A percentile compares a stretch with the other conserved stretches of the same genome.
phyloP scores from a whole-genome alignment of 2,329 filamentous ascomycete genomes.

The Nectriaceae sp. region DNA sequence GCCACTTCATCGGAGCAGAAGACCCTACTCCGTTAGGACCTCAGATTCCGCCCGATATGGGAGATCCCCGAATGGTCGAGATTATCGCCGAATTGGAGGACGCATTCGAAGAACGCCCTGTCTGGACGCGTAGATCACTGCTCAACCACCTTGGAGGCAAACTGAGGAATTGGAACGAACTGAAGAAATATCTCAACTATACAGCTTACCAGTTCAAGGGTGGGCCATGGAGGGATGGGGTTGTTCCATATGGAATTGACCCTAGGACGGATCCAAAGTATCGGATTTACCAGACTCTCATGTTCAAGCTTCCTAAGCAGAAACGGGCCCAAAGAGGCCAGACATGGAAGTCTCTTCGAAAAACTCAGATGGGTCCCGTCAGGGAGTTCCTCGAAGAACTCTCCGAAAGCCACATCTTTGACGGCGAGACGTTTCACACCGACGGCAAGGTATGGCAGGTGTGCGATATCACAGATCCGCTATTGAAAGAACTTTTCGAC shows the following conservation, averaged over 20 bases:
- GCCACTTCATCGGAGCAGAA: constrained; percentile 61
- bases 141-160: constrained; percentile 67
- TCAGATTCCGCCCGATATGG: constrained; percentile 56
- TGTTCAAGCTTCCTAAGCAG: constrained; percentile 71
- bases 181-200: constrained; percentile 80
- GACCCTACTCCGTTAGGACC: constrained; percentile 66
- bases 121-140: constrained; percentile 84
- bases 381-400: constrained; percentile 42
- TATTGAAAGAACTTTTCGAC: constrained; percentile 67
- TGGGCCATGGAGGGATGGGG: constrained; percentile 87
- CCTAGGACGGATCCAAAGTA: constrained; percentile 76
- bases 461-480: constrained; percentile 84
- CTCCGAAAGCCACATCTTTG: constrained; percentile 72
- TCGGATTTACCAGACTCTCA: constrained; percentile 84
- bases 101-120: constrained; percentile 72
- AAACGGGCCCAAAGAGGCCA: constrained; percentile 47
- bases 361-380: constrained; percentile 38
- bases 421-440: constrained; percentile 70
- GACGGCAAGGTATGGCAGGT: constrained; percentile 95
- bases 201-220: constrained; percentile 90
- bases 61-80: constrained; percentile 62
- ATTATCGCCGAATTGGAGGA: constrained; percentile 65
- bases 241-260: constrained; percentile 84
- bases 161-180: constrained; percentile 53
- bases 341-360: constrained; percentile 52